Evolutionary conservation across 2,329 filamentous ascomycete species (phyloP), one percentile per base, ranked within the genome.

Genomic region (Verticillium dahliae): DNA sequence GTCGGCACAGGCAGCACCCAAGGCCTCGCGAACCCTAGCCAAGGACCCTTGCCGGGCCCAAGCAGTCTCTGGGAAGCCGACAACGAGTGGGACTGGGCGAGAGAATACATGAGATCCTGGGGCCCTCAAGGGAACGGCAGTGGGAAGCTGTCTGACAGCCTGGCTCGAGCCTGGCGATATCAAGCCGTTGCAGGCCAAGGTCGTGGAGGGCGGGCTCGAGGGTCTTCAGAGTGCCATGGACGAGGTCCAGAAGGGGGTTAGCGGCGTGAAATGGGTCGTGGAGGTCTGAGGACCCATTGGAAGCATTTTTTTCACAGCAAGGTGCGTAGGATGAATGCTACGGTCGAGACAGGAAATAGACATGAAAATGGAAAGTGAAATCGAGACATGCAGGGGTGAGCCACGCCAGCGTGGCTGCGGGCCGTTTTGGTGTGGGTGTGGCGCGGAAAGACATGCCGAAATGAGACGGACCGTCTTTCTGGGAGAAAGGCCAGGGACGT

Each of bases 181-280:
- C 4, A 72, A 72, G 65, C 77, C 78, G 11, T 79, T 80, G 66
- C 70, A 67, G 39, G 69, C 75, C 61, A 69, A 67, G 13, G 69
- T 79, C 37, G 70, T 80, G 5, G 77, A 80, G 59, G 78, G 75
- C 0, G 58, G 58, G 7, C 50, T 60, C 14, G 63, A 69, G 52
- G 78, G 74, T 2, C 45, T 79, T 64, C 73, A 80, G 63, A 72
- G 68, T 18, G 79, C 78, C 3, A 69, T 82, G 71, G 70, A 76
- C 67, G 67, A 73, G 62, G 66, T 81, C 61, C 71, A 78, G 60
- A 70, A 73, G 57, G 78, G 76, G 63, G 74, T 74, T 33, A 80
- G 77, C 63, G 78, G 76, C 27, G 76, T 79, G 69, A 73, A 76
- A 50, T 64, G 81, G 62, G 75, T 80, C 3, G 59, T 61, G 11